Base-by-base conservation (phyloP, 2,329 filamentous ascomycete species). In the Aspergillus terreus region DNA sequence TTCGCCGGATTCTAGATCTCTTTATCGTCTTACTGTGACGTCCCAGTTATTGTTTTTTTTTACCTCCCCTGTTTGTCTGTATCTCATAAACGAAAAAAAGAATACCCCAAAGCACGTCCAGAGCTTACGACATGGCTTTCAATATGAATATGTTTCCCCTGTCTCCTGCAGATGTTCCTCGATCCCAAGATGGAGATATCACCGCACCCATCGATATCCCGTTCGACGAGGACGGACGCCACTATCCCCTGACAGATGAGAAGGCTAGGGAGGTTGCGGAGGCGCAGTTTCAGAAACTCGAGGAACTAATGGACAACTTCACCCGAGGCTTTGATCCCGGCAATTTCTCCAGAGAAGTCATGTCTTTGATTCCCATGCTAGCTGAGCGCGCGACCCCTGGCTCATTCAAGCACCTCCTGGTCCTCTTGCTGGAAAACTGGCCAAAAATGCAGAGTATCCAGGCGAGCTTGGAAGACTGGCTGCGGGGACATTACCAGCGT, bases 381-480 rank as follows among this genome's bases (percentile, higher is more conserved):
- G 23, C 35, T 1, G 36, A 50, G 4, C 40, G 47, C 25, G 45
- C 57, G 4, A 53, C 58, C 17, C 61, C 63, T 1, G 60, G 61
- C 9, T 59, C 60, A 4, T 64, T 58, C 44, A 48, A 48, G 10
- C 63, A 66, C 47, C 54, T 65, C n/a, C 35, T 65, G 19, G 30
- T 62, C 2, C 46, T 66, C 10, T 43, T 65, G 7, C 53, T 63
- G 7, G 52, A 57, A 19, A 46, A 48, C 62, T 84, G 85, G 60
- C 71, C 79, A 1, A 78, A 79, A 45, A 83, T 88, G 54, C 81
- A 83, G 57, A 80, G 82, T 58, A 83, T 87, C 45, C 86, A 88
- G 65, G 69, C 74, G 5, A 82, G 86, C 48, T 72, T 89, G 45
- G 79, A 83, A 44, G 71, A 76, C 38, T 88, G 85, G 84, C 80